These are phyloP conservation scores for Leishmania aethiopica DNA, from an alignment of 208 protist genomes.

Conservation along the genomic window DNA sequence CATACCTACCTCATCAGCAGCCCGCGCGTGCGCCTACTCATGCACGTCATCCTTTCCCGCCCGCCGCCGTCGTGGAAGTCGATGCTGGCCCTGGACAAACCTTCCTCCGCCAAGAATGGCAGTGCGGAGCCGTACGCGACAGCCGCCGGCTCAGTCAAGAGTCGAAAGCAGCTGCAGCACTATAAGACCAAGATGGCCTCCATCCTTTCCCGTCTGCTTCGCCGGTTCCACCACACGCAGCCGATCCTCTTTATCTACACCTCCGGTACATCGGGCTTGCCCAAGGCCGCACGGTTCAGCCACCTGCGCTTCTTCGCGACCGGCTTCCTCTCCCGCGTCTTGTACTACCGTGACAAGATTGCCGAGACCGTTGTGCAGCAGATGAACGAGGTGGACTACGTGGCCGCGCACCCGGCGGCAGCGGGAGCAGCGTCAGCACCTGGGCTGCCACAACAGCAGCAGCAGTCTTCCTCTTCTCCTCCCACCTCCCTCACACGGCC, in stretches of 20 bases:
- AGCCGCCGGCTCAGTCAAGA: slow-evolving; percentile 8
- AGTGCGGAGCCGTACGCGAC: neutral
- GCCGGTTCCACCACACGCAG: slow-evolving; percentile 47
- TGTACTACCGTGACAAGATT: slow-evolving; percentile 36
- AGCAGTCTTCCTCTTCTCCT: neutral
- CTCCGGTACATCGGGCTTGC: slow-evolving; percentile 88
- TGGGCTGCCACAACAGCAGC: neutral
- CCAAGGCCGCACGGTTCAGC: slow-evolving; percentile 79
- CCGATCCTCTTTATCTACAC: slow-evolving; percentile 84
- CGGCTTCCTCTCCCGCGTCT: slow-evolving; percentile 46
- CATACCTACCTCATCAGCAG: slow-evolving; percentile 24
- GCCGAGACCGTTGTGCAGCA: slow-evolving; percentile 38
- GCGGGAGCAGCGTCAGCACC: neutral
- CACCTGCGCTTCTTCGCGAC: slow-evolving; percentile 75
- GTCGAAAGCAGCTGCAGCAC: slow-evolving; percentile 23
- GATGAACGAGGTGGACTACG: slow-evolving; percentile 16
- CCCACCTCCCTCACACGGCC: neutral
- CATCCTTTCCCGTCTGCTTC: slow-evolving; percentile 31
- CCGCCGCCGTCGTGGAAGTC: slow-evolving; percentile 28
- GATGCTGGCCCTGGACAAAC: slow-evolving; percentile 11
- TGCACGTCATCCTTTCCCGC: slow-evolving; percentile 28
- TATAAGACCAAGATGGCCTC: slow-evolving; percentile 26
- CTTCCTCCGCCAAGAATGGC: neutral
- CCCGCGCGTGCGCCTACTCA: slow-evolving; percentile 19
- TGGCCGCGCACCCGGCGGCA: slow-evolving; percentile 9